phyloP scores from a whole-genome alignment of 2,329 filamentous ascomycete species.

The Parastagonospora nodorum region DNA sequence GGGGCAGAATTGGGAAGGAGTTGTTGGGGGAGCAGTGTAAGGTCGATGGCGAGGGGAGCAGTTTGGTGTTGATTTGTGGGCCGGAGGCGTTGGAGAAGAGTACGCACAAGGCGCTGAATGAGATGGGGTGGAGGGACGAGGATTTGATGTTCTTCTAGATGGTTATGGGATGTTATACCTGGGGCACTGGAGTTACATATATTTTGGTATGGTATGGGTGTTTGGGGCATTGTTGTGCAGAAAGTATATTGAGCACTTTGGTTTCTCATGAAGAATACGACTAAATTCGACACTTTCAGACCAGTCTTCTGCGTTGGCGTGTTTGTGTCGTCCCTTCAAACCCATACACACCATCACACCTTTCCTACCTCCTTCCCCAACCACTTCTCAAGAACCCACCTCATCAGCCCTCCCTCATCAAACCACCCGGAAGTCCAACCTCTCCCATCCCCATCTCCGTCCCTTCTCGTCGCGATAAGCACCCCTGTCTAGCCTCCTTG shows the following conservation, averaged over 20 bases:
- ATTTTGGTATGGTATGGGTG: neutral
- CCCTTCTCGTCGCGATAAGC: slow-evolving; percentile 8
- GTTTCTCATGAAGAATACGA: neutral
- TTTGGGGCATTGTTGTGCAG: neutral
- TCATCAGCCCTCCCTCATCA: neutral
- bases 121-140: slow-evolving; percentile 72
- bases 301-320: neutral
- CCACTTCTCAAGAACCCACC: neutral
- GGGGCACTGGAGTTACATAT: neutral
- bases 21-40: slow-evolving; percentile 65
- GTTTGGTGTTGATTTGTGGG: slow-evolving; percentile 78
- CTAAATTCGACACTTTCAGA: neutral
- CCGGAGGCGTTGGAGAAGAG: slow-evolving; percentile 75
- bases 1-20: slow-evolving; percentile 68
- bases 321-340: too few relatives aligned
- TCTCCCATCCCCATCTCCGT: slow-evolving; percentile 19
- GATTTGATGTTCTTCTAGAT: slow-evolving; percentile 75
- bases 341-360: neutral
- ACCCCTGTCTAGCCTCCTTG: slow-evolving; percentile 11
- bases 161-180: neutral
- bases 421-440: neutral
- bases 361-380: neutral
- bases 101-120: slow-evolving; percentile 61
- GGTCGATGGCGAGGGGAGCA: slow-evolving; percentile 53
- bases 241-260: too few relatives aligned